These are phyloP conservation scores for Penicillium sp. DNA, from an alignment of 2,329 filamentous ascomycete genomes.

Conservation along the genomic window DNA sequence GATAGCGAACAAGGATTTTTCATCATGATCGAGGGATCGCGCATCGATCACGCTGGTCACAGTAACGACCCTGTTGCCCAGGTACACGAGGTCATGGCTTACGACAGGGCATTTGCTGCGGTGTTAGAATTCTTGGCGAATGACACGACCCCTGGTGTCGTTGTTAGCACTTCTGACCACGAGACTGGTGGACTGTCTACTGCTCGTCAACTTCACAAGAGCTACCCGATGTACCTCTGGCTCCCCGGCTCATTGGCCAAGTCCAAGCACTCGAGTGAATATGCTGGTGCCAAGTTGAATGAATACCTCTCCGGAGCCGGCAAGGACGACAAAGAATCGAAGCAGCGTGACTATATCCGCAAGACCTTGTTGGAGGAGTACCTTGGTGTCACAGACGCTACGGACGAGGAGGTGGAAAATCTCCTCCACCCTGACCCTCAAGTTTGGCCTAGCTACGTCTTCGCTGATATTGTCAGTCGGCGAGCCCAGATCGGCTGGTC, in stretches of 20 bases:
- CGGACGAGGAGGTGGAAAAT: conserved; percentile 65
- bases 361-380: conserved; percentile 64
- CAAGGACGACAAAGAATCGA: conserved; percentile 43
- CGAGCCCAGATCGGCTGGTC: conserved; percentile 90
- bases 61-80: conserved; percentile 80
- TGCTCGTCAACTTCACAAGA: conserved; percentile 64
- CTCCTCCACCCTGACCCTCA: conserved; percentile 59
- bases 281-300: conserved; percentile 62
- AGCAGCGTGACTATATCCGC: conserved; percentile 62
- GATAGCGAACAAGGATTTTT: conserved; percentile 93
- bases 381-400: conserved; percentile 74
- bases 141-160: conserved; percentile 67
- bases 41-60: conserved; percentile 93
- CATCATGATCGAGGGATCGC: conserved; percentile 94
- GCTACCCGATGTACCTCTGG: conserved; percentile 66
- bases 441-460: conserved; percentile 57
- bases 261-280: conserved; percentile 71
- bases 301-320: conserved; percentile 53
- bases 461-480: conserved; percentile 82
- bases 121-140: conserved; percentile 82
- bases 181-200: conserved; percentile 88
- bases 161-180: conserved; percentile 91
- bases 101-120: conserved; percentile 78
- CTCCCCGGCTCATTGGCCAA: conserved; percentile 79
- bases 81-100: conserved; percentile 90